Percentiles rank a stretch among this genome's conserved stretches.
phyloP scores from a whole-genome alignment of 192 early-diverging fungal species.

The Blastocladiella britannica region DNA sequence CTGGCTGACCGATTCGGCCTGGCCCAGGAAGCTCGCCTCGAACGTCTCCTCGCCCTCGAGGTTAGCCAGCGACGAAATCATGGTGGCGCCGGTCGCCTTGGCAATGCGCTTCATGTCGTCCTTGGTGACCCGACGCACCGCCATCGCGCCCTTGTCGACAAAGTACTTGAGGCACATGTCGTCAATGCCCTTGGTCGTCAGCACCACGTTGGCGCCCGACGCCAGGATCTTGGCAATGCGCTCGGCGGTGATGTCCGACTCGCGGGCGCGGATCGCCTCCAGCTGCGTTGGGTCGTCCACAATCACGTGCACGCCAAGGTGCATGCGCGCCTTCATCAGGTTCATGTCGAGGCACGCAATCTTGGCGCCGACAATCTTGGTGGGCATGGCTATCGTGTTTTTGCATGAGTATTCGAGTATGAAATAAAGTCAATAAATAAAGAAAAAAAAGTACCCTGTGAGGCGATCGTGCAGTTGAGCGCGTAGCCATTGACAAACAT shows the following conservation, averaged over 20 bases:
- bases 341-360: constrained; percentile 98
- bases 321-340: constrained; percentile 94
- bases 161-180: constrained; percentile 96
- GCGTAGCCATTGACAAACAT: constrained; percentile 84
- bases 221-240: constrained; percentile 84
- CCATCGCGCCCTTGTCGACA: constrained; percentile 94
- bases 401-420: too few relatives aligned
- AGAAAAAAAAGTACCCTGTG: too few relatives aligned
- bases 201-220: constrained; percentile 86
- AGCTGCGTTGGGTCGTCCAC: constrained; percentile 96
- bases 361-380: constrained; percentile 63
- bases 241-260: constrained; percentile 89
- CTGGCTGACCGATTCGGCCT: constrained; percentile 90
- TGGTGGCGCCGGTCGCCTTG: constrained; percentile 83
- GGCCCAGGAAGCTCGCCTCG: constrained; percentile 66
- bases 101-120: constrained; percentile 96
- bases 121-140: constrained; percentile 84
- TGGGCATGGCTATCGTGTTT: constrained; percentile 90
- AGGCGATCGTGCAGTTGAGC: constrained; percentile 90
- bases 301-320: constrained; percentile 91
- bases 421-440: not conserved
- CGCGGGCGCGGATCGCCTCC: constrained; percentile 83
- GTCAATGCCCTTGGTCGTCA: constrained; percentile 98
- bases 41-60: constrained; percentile 96
- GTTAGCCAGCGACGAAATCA: constrained; percentile 87